Base-by-base conservation (phyloP, 352 stramenopile species). In the Pythium phragmiticola region DNA sequence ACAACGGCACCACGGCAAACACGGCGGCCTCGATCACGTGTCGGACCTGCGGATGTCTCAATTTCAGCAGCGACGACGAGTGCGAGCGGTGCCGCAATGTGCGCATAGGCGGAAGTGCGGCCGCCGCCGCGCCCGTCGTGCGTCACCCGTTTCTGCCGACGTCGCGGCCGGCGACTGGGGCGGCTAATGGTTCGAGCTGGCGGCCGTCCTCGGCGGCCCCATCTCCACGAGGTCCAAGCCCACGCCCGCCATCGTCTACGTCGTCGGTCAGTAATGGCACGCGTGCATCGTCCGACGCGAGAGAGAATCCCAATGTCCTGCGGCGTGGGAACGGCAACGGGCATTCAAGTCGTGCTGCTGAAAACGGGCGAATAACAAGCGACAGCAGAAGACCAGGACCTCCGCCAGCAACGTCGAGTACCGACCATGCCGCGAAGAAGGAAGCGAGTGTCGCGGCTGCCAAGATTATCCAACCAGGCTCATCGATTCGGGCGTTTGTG, bases 31-130 rank as follows among this genome's bases (percentile, higher is more conserved):
- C 41, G 36, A 34, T 60, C 53, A 54, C 47, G 16, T 84, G 76
- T 59, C 65, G 53, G 43, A 58, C 67, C n/a, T 84, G 76, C 39
- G 73, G 76, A 30, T 80, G 74, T 61, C 67, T 84, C 50, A 84
- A 80, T 50, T 84, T 80, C 51, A 77, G 57, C 12, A 64, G 57
- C 28, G 66, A 76, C 17, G 53, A 67, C 37, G 57, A 63, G 9
- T 84, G 76, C 61, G 65, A 74, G 37, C 56, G 60, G 0, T 84
- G 76, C 56, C 67, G 67, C 33, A 37, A 23, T 17, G 46, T 37
- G 21, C 53, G 37, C 23, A 16, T 7, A 37, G 39, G 36, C 36
- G 17, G 14, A 28, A 17, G 46, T 4, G 16, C 23, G 5, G 34
- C 14, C 23, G 13, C 68, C 8, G 55, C 59, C 16, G 59, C 57